These are phyloP conservation scores for Thermothielavioides terrestris DNA, from an alignment of 495 filamentous ascomycete species.

Conservation along the genomic window DNA sequence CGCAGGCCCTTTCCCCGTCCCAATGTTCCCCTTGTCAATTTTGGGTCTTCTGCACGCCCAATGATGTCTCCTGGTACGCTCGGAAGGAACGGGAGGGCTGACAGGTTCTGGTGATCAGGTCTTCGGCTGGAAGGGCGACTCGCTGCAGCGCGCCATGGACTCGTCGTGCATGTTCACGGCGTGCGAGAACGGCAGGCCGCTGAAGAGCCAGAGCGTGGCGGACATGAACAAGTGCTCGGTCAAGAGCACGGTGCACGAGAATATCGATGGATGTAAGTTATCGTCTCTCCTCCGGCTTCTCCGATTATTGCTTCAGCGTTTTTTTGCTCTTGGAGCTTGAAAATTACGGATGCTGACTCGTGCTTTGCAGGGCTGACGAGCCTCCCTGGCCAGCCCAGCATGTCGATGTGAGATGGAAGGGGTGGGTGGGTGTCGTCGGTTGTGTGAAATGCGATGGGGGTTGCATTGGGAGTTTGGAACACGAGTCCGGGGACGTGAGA, in stretches of 20 bases:
- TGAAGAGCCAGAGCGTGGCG: slow-evolving; percentile 37
- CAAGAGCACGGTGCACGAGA: slow-evolving; percentile 35
- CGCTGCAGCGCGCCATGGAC: slow-evolving; percentile 40
- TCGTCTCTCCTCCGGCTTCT: background rate
- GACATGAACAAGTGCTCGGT: slow-evolving; percentile 38
- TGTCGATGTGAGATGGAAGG: no score
- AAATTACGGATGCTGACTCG: background rate
- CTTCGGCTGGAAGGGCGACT: slow-evolving; percentile 42
- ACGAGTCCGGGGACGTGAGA: no score
- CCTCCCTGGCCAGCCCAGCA: slow-evolving; percentile 8
- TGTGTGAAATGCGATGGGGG: no score
- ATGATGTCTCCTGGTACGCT: no score
- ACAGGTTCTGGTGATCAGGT: no score
- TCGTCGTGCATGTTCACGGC: slow-evolving; percentile 40
- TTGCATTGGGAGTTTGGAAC: no score
- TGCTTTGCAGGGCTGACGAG: background rate
- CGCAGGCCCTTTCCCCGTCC: no score
- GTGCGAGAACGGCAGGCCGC: slow-evolving; percentile 33
- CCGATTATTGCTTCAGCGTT: background rate
- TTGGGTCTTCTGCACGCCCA: no score
- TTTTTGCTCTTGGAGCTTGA: background rate
- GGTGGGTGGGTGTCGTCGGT: no score
- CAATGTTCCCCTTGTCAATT: no score
- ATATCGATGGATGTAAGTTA: slow-evolving; percentile 42
- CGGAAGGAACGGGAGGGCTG: no score